Evolutionary conservation across 2,329 filamentous ascomycete genomes (phyloP).

Genomic region (Ceratocystis variospora): DNA sequence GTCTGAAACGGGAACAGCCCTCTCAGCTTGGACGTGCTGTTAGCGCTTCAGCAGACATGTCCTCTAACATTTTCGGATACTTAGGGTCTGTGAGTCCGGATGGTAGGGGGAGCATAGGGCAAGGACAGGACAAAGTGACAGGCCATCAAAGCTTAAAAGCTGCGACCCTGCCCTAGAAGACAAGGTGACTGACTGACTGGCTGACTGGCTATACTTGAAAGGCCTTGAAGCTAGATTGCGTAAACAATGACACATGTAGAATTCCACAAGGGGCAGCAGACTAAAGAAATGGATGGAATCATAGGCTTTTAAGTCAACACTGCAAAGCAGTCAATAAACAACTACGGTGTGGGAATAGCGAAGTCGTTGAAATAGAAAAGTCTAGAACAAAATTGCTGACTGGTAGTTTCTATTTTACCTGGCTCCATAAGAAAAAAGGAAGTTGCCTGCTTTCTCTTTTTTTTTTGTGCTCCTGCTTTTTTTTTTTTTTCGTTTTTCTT

Average conservation of each 20-base stretch:
- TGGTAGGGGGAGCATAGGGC: too few relatives aligned
- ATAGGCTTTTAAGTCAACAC: neutral
- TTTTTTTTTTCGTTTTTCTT: too few relatives aligned
- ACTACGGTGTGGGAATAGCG: neutral
- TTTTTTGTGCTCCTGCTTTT: too few relatives aligned
- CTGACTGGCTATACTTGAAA: too few relatives aligned
- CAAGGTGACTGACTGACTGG: neutral
- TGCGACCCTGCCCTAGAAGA: neutral
- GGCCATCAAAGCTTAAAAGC: neutral
- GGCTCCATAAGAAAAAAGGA: neutral
- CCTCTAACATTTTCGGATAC: neutral
- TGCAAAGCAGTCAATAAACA: neutral
- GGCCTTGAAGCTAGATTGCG: too few relatives aligned
- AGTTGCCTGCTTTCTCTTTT: neutral
- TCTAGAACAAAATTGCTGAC: neutral
- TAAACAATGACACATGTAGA: too few relatives aligned
- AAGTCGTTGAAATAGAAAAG: slow-evolving; percentile 1
- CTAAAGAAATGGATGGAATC: neutral
- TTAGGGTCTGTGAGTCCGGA: neutral
- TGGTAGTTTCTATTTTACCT: neutral
- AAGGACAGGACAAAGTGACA: neutral
- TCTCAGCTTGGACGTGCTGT: neutral
- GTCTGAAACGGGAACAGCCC: neutral
- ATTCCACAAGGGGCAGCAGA: too few relatives aligned
- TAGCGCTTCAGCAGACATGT: neutral